phyloP scores from a whole-genome alignment of 139 green algal genomes.

The Chlamydomonas applanata region DNA sequence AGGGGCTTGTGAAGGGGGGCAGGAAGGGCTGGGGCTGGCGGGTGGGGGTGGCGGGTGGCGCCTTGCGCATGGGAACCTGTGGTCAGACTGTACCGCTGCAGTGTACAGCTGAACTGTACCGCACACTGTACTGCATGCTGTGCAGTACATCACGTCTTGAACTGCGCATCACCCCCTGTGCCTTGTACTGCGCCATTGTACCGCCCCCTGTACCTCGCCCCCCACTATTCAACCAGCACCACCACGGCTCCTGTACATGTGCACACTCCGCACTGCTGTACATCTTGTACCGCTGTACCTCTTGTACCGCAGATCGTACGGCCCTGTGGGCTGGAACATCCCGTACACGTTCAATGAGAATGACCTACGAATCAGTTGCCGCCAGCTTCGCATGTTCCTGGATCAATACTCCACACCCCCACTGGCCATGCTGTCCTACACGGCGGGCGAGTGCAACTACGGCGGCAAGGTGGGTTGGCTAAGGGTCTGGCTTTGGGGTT shows the following conservation, averaged over 20 bases:
- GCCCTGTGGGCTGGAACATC: constrained; percentile 77
- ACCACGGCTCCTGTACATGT: background rate
- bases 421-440: constrained; percentile 61
- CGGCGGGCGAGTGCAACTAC: constrained; percentile 73
- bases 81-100: too few relatives aligned
- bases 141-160: too few relatives aligned
- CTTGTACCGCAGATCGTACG: constrained; percentile 54
- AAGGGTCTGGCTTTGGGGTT: background rate
- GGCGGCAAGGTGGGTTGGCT: constrained; percentile 45
- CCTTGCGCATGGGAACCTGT: too few relatives aligned
- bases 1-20: background rate
- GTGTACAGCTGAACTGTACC: too few relatives aligned
- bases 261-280: too few relatives aligned
- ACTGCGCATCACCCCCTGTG: too few relatives aligned
- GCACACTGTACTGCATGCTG: too few relatives aligned
- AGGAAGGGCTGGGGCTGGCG: background rate
- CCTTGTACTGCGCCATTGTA: too few relatives aligned
- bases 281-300: background rate
- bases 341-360: constrained; percentile 80
- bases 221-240: too few relatives aligned
- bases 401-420: constrained; percentile 53
- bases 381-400: constrained; percentile 75
- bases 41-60: too few relatives aligned
- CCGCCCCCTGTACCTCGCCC: too few relatives aligned
- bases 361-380: constrained; percentile 66